Evolutionary conservation across 805 yeast species (phyloP).

Genomic region (Saturnispora hagleri): DNA sequence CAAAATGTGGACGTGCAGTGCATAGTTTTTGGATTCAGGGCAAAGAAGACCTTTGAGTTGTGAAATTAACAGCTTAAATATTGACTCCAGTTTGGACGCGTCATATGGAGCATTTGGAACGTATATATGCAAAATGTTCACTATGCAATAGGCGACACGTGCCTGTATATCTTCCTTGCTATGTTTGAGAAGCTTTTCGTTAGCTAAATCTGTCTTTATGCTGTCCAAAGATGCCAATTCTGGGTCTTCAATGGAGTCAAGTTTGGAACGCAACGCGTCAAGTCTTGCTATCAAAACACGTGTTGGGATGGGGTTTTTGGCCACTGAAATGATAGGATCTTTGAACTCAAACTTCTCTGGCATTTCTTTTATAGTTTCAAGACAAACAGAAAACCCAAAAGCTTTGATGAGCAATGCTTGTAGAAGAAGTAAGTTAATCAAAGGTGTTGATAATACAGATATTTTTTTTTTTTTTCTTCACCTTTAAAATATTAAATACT

Average conservation of each 20-base stretch:
- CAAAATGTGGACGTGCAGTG: constrained; percentile 55
- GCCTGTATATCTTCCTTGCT: constrained; percentile 64
- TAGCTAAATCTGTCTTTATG: constrained; percentile 44
- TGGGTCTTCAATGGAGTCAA: constrained; percentile 56
- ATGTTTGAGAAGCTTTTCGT: constrained; percentile 49
- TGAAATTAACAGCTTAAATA: constrained; percentile 56
- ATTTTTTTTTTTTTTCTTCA: not conserved
- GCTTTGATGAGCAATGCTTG: not conserved
- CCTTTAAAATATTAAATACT: not conserved
- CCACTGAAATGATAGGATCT: constrained; percentile 41
- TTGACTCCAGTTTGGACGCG: constrained; percentile 47
- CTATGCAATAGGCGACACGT: constrained; percentile 58
- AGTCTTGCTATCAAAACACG: constrained; percentile 54
- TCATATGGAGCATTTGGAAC: constrained; percentile 91
- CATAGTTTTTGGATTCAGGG: constrained; percentile 48
- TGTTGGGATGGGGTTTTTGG: constrained; percentile 46
- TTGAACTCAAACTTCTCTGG: constrained; percentile 11
- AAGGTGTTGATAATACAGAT: not conserved
- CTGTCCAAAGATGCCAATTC: constrained; percentile 37
- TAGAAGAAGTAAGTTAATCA: not conserved
- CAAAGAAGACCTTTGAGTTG: constrained; percentile 48
- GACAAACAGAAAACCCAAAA: not conserved
- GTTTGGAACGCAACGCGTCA: constrained; percentile 50
- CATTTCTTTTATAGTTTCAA: not conserved
- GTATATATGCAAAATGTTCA: constrained; percentile 65